Conservation (phyloP, 148 eudicot species). For the Dianthus caryophyllus region DNA sequence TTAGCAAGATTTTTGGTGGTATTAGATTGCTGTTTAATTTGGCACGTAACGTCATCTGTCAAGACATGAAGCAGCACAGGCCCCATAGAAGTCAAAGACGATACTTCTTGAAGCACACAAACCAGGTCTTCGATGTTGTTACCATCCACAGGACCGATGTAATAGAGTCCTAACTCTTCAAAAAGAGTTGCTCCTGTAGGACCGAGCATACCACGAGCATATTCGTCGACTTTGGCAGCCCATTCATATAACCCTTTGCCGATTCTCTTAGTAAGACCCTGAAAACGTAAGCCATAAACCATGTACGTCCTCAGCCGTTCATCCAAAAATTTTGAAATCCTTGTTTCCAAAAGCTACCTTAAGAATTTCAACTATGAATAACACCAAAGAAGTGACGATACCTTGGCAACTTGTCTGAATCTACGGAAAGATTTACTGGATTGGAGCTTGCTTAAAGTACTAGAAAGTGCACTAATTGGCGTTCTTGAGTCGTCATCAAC, state of each 20-base stretch:
- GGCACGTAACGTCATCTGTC: constrained; percentile 48
- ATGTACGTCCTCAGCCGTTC: constrained; percentile 1
- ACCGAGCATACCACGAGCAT: constrained; percentile 85
- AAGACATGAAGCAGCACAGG: constrained; percentile 86
- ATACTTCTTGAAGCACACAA: constrained; percentile 77
- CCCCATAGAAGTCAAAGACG: constrained; percentile 87
- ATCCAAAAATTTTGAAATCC: constrained; percentile 2
- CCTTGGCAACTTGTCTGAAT: constrained; percentile 83
- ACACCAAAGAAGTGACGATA: constrained; percentile 19
- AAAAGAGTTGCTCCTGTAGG: constrained; percentile 87
- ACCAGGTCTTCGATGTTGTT: constrained; percentile 76
- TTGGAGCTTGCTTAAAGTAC: constrained; percentile 73
- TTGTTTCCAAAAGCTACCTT: not conserved
- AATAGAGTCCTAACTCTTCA: constrained; percentile 91
- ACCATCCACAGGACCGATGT: constrained; percentile 93
- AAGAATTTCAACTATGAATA: not conserved
- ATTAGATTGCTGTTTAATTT: constrained; percentile 21
- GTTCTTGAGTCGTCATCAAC: constrained; percentile 57
- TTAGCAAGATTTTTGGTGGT: constrained; percentile 21
- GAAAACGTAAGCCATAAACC: constrained; percentile 4
- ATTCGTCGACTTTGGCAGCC: constrained; percentile 96
- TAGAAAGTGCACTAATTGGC: constrained; percentile 72
- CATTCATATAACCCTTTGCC: constrained; percentile 78
- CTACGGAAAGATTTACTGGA: constrained; percentile 79
- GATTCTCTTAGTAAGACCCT: constrained; percentile 72